Conservation (phyloP, 2,329 filamentous ascomycete species). For the Arthrobotrys iridis region DNA sequence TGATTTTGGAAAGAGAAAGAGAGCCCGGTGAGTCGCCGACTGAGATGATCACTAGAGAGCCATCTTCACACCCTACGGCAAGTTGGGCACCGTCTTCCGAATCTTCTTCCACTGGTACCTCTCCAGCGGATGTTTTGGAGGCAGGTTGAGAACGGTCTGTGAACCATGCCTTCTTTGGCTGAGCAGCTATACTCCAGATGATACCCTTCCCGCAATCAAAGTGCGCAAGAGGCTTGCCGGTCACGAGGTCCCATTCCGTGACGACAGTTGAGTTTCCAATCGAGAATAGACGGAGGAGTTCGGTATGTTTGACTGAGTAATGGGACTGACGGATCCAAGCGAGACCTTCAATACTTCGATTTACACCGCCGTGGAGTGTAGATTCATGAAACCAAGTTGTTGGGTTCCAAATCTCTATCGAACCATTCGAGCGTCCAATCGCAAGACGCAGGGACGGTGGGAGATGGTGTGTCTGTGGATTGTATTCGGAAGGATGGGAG, state of each 20-base stretch:
- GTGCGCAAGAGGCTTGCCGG: constrained; percentile 79
- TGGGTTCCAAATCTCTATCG: constrained; percentile 98
- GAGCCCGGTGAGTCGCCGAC: constrained; percentile 73
- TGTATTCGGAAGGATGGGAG: constrained; percentile 73
- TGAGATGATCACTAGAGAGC: constrained; percentile 85
- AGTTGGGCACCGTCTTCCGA: constrained; percentile 63
- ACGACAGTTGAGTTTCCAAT: constrained; percentile 92
- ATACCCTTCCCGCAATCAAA: constrained; percentile 93
- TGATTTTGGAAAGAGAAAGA: constrained; percentile 38
- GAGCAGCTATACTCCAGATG: constrained; percentile 93
- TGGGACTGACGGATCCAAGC: constrained; percentile 90
- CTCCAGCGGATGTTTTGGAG: constrained; percentile 56
- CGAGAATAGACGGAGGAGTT: constrained; percentile 81
- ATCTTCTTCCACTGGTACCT: constrained; percentile 61
- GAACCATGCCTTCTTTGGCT: constrained; percentile 68
- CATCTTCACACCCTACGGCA: constrained; percentile 89
- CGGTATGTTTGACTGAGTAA: constrained; percentile 72
- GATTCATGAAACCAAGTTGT: constrained; percentile 88
- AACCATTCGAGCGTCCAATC: constrained; percentile 89
- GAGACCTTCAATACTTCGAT: constrained; percentile 87
- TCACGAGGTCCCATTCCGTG: constrained; percentile 92
- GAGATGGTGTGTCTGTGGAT: constrained; percentile 64
- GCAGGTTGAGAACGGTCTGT: constrained; percentile 61
- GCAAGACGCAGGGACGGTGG: constrained; percentile 78
- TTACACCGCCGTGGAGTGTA: constrained; percentile 82